phyloP scores from a whole-genome alignment of 768 basidiomycete genomes.

The Tylopilus intermedius region DNA sequence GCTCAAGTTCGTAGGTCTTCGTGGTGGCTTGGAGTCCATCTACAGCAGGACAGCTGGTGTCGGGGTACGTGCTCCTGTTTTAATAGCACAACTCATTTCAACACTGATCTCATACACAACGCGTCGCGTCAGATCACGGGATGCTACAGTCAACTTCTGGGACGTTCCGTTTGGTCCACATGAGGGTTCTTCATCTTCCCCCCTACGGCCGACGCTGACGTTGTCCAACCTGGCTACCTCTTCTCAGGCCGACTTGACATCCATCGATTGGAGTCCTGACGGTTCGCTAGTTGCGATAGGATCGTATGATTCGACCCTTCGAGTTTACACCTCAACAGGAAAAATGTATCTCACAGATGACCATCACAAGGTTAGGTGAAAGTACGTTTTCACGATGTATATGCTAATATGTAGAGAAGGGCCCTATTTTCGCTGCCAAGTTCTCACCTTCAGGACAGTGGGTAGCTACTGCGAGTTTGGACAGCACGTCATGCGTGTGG shows the following conservation, averaged over 20 bases:
- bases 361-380: conserved; percentile 56
- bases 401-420: conserved; percentile 43
- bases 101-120: conserved; percentile 1
- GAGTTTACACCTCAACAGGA: conserved; percentile 62
- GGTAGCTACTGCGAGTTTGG: conserved; percentile 73
- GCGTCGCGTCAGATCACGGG: conserved; percentile 54
- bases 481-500: conserved; percentile 76
- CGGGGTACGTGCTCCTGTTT: conserved; percentile 50
- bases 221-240: conserved; percentile 47
- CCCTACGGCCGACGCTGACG: conserved; percentile 34
- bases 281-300: conserved; percentile 73
- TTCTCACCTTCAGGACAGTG: conserved; percentile 73
- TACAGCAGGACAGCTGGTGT: conserved; percentile 54
- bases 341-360: conserved; percentile 55
- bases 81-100: not conserved
- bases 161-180: conserved; percentile 43
- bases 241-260: conserved; percentile 61
- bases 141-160: conserved; percentile 73
- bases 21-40: conserved; percentile 77
- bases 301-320: conserved; percentile 68
- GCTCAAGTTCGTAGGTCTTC: conserved; percentile 56
- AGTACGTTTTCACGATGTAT: not conserved
- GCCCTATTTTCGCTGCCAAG: conserved; percentile 72
- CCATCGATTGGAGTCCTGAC: conserved; percentile 71
- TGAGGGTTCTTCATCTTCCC: conserved; percentile 16